A percentile compares a stretch with the other conserved stretches of the same genome.
phyloP scores from a whole-genome alignment of 805 yeast genomes.

The Naumovozyma castellii region DNA sequence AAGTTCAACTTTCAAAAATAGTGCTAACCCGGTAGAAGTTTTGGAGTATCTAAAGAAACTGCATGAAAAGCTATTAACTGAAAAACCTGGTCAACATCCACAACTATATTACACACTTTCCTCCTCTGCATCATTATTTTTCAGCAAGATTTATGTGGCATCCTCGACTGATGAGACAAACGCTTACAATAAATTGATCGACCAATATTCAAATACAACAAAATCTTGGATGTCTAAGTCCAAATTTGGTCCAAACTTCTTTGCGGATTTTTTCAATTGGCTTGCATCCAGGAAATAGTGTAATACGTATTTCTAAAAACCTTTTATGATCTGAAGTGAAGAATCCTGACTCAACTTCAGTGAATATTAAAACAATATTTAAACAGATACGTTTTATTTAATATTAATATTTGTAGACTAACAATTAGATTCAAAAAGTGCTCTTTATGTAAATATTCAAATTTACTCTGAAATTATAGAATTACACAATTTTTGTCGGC shows the following conservation, averaged over 20 bases:
- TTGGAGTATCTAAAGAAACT: conserved; percentile 30
- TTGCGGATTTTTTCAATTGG: conserved; percentile 78
- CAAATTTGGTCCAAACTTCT: conserved; percentile 33
- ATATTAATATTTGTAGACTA: too few relatives aligned
- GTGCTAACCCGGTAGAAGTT: conserved; percentile 13
- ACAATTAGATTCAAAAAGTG: too few relatives aligned
- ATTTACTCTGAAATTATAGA: too few relatives aligned
- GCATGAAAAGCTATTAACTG: conserved; percentile 34
- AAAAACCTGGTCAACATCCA: conserved; percentile 32
- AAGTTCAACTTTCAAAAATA: conserved; percentile 11
- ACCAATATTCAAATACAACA: conserved; percentile 46
- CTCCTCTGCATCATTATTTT: conserved; percentile 41
- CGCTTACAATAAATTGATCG: conserved; percentile 38
- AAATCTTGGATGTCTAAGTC: conserved; percentile 46
- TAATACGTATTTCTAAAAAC: too few relatives aligned
- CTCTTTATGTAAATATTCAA: too few relatives aligned
- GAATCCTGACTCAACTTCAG: too few relatives aligned
- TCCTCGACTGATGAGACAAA: conserved; percentile 27
- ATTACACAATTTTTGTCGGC: too few relatives aligned
- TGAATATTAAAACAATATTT: too few relatives aligned
- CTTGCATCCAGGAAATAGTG: conserved; percentile 40
- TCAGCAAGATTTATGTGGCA: conserved; percentile 46
- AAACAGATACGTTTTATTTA: too few relatives aligned
- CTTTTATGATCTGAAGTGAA: too few relatives aligned
- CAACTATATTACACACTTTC: conserved; percentile 46